Base-by-base conservation (phyloP, 2,329 filamentous ascomycete genomes). In the Huntiella savannae region DNA sequence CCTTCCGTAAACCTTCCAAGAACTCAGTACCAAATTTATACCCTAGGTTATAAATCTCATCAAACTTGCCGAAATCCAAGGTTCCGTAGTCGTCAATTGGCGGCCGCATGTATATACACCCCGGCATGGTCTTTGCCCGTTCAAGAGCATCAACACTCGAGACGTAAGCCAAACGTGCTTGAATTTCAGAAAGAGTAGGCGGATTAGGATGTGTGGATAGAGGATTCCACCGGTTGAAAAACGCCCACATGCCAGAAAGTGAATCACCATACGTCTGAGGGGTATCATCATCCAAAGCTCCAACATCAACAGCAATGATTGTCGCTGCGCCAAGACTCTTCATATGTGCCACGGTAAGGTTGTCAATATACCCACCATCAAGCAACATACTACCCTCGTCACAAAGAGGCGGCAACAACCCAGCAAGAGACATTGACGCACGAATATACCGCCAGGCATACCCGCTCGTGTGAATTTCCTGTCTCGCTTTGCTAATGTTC, bases 371-470 rank as follows among this genome's bases (percentile, higher is more conserved):
- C 12, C 91, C 91, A 37, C 91, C 91, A 55, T 98, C 91, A 0
- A 98, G 71, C 2, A 98, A 70, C 86, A 98, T 93, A 64, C 79
- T 88, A 17, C 92, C 91, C 56, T 98, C 88, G 57, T 98, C 91
- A 56, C 91, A 98, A 15, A 98, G 73, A 0, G 91, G 91, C 10
- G 92, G 92, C 5, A 98, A 67, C 7, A 98, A 65, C 2, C 92
- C 91, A 1, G 91, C 91, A 3, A 98, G 71, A 1, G 87, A 92
- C 91, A 98, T 98, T 8, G 86, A 94, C 1, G 91, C 91, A 40
- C 91, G 75, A 17, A 98, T 83, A 56, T 98, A 98, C 37, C 92
- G 76, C 91, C 91, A 98, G 0, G 91, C 88, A 57, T 98, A 98
- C 11, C 91, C 91, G 50, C 82, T 91, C 0, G 86, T 95, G 62